Evolutionary conservation across 2,329 filamentous ascomycete genomes (phyloP).

Genomic region (Fusarium globosum): DNA sequence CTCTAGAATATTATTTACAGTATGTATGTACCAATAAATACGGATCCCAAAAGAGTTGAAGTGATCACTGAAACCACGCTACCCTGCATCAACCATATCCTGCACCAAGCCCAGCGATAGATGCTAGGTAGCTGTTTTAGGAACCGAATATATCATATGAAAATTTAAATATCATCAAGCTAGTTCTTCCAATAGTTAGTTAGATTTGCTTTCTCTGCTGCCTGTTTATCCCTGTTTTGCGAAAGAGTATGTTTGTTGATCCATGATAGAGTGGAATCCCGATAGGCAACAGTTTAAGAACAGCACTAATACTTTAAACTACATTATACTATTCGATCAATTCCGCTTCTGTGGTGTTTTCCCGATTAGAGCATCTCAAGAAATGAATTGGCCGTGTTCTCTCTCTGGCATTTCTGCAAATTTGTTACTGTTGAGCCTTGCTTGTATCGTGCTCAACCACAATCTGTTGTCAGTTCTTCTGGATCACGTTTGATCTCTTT

Average conservation of each 20-base stretch:
- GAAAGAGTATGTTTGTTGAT: neutral
- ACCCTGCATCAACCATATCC: neutral
- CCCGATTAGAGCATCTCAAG: neutral
- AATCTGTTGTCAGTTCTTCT: neutral
- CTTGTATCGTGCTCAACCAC: neutral
- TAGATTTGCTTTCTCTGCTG: neutral
- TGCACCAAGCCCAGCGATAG: neutral
- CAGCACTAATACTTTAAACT: neutral
- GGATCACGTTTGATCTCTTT: no score
- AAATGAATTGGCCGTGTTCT: neutral
- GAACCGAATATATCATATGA: neutral
- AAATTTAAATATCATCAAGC: no score
- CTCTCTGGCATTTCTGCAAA: neutral
- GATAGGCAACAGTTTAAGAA: neutral
- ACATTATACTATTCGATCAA: no score
- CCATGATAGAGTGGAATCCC: neutral
- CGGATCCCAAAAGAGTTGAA: neutral
- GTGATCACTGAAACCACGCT: neutral
- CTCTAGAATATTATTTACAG: no score
- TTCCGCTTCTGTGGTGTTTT: neutral
- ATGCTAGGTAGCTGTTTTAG: constrained; percentile 1
- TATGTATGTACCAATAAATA: neutral
- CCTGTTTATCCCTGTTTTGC: neutral
- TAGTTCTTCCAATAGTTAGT: neutral
- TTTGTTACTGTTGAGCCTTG: neutral